A percentile compares a stretch with the other conserved stretches of the same genome.
Conservation (phyloP, 768 basidiomycete species). For the Lactarius indigo region DNA sequence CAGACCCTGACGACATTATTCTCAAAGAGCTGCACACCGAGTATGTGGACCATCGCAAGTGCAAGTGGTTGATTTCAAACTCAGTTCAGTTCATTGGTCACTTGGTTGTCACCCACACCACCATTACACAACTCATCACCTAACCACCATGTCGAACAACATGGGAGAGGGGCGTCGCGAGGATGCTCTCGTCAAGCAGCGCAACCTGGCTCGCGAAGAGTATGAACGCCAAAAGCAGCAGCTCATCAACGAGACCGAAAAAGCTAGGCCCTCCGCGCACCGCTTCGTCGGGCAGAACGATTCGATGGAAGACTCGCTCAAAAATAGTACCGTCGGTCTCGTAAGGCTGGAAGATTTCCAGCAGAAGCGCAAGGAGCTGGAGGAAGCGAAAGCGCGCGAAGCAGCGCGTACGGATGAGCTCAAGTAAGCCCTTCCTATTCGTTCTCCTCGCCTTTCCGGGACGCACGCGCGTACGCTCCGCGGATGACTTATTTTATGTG, state of each 20-base stretch:
- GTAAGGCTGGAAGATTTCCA: slow-evolving; percentile 92
- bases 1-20: slow-evolving; percentile 71
- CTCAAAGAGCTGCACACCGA: slow-evolving; percentile 81
- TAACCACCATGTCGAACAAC: slow-evolving; percentile 60
- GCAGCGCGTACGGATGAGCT: slow-evolving; percentile 80
- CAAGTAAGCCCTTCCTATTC: slow-evolving; percentile 63
- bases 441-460: slow-evolving; percentile 25
- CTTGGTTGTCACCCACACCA: slow-evolving; percentile 15
- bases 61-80: slow-evolving; percentile 13
- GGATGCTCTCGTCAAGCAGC: slow-evolving; percentile 81
- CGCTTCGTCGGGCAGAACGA: slow-evolving; percentile 95
- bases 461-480: slow-evolving; percentile 25
- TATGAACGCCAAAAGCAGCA: slow-evolving; percentile 77
- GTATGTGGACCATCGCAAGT: slow-evolving; percentile 71
- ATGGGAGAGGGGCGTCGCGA: slow-evolving; percentile 84
- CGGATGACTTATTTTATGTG: slow-evolving; percentile 67
- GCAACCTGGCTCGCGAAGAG: slow-evolving; percentile 74
- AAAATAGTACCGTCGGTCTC: slow-evolving; percentile 87
- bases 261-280: slow-evolving; percentile 79
- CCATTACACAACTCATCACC: background rate
- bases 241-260: slow-evolving; percentile 87
- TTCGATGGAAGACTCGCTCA: slow-evolving; percentile 89
- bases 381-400: slow-evolving; percentile 87
- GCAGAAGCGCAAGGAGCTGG: slow-evolving; percentile 80
- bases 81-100: slow-evolving; percentile 1